Base-by-base conservation (phyloP, 176 grass and related monocot species). In the Saccharum officinarum region DNA sequence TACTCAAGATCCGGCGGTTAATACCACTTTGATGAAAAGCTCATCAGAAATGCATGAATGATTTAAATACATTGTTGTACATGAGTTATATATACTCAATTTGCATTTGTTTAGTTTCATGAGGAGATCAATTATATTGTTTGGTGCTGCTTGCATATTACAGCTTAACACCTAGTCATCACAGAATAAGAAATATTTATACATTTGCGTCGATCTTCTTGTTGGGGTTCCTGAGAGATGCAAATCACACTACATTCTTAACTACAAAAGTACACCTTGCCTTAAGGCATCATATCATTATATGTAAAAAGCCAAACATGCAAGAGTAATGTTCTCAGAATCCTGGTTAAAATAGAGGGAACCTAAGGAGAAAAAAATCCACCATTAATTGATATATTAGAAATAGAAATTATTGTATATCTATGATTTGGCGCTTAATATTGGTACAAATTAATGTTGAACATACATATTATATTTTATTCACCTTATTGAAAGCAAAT, bases 141-240 rank as follows among this genome's bases (percentile, higher is more conserved):
- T 20, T 20, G 78, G 13, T 18, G 25, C 25, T 73, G 6, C 75
- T 67, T 73, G 72, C 49, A 0, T 17, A 50, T 50, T 50, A 50
- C 69, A 81, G 47, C n/a, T n/a, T 77, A 25, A 77, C 83, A 71
- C 31, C 12, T 50, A 84, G 62, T 79, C 74, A 71, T 34, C 33
- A 45, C 12, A 41, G 7, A 61, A 61, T 9, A 22, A 77, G 13
- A 34, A 75, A 50, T 1, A 3, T 31, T 64, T 47, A 8, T 78
- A 0, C 37, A 54, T 83, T 63, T 66, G 57, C 54, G 1, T 38
- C 6, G 15, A 77, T 69, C 38, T 37, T 44, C 61, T 69, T 76
- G 14, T 69, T 59, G 28, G 26, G 62, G 26, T 71, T 77, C 39
- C 40, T 71, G 31, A 10, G 69, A 62, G 49, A 81, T 85, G 15